Evolutionary conservation across 2,329 filamentous ascomycete genomes (phyloP).

Genomic region (Colletotrichum musae): DNA sequence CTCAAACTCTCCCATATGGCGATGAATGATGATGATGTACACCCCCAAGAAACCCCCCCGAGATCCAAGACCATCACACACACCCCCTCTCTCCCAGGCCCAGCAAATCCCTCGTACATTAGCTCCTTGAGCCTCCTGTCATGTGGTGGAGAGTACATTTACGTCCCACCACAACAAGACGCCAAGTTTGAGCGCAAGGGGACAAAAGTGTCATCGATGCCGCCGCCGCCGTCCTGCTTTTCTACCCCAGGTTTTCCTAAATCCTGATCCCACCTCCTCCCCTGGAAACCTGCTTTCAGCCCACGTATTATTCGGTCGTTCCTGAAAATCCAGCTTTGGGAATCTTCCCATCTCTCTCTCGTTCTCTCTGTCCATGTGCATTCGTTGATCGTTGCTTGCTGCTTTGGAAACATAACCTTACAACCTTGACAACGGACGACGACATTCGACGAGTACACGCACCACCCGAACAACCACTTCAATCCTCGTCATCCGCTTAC

Average conservation of each 20-base stretch:
- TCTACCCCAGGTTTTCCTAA: slow-evolving; percentile 30
- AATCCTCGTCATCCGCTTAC: not conserved
- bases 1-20: not conserved
- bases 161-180: not conserved
- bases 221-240: slow-evolving; percentile 9
- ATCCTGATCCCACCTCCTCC: too few species aligned
- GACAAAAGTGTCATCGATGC: slow-evolving; percentile 32
- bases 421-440: too few species aligned
- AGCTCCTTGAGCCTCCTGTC: too few species aligned
- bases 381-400: not conserved
- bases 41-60: not conserved
- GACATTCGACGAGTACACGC: too few species aligned
- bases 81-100: not conserved
- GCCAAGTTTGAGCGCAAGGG: slow-evolving; percentile 20
- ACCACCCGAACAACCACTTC: too few species aligned
- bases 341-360: not conserved
- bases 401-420: too few species aligned
- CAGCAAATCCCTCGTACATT: not conserved
- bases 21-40: not conserved
- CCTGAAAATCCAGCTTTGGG: not conserved
- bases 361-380: not conserved
- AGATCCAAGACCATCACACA: not conserved
- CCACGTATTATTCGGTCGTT: slow-evolving; percentile 1
- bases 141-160: too few species aligned
- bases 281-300: slow-evolving; percentile 18